Evolutionary conservation across 2,329 filamentous ascomycete species (phyloP), one percentile per base, ranked within the genome.

Genomic region (Neofusicoccum laricinum): DNA sequence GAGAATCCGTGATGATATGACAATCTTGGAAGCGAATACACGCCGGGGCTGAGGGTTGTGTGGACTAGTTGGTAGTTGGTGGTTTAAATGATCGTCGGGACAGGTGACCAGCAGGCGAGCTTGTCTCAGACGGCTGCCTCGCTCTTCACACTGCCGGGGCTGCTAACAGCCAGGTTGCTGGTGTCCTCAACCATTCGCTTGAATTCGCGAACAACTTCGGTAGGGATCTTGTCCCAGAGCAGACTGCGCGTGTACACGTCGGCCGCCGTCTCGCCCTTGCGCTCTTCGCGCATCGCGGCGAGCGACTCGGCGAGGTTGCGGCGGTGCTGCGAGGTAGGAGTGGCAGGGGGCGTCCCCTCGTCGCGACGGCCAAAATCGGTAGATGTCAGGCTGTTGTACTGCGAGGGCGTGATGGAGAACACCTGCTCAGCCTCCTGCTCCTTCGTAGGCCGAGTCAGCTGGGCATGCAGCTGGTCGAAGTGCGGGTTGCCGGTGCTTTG

Each of bases 241-340:
- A 98, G 84, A 67, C 92, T 96, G 65, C 94, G 87, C 38, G 93
- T 96, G 80, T 97, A 97, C 46, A 97, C 91, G 72, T 97, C 93
- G 64, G 93, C 91, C 53, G 89, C 90, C 59, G 86, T 86, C 70
- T 81, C 80, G 64, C 90, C 86, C 78, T 92, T 92, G 72, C 84
- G 86, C 71, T 84, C 86, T 69, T 82, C 82, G 68, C 92, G 88
- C 87, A 97, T 92, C 50, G 86, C 88, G 58, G 90, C 88, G 51
- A 97, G 85, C 7, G 92, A 89, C 69, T 96, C 90, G 49, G 90
- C 90, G 51, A 95, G 85, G 76, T 91, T 93, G 72, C 88, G 86
- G 68, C 90, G 88, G 70, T 87, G 85, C 66, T 76, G 74, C 45
- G 75, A 76, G 63, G 71, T 69, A 15, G 76, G 76, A 14, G 75